phyloP scores from a whole-genome alignment of 108 stramenopile genomes.

The Craspedostauros australis region DNA sequence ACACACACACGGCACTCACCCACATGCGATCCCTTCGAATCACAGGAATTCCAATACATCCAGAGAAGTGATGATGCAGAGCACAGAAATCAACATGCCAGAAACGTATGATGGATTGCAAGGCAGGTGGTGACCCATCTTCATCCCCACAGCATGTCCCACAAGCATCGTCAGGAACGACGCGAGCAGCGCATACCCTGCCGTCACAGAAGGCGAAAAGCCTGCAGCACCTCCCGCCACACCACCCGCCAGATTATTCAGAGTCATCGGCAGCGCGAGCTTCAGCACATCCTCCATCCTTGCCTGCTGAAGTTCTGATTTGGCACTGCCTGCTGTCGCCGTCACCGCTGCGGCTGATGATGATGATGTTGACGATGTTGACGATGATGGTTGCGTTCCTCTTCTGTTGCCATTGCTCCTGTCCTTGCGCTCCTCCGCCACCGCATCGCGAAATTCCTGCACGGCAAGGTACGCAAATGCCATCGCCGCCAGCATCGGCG shows the following conservation, averaged over 20 bases:
- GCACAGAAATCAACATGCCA: no score
- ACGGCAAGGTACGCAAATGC: slow-evolving; percentile 16
- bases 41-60: no score
- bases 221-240: slow-evolving; percentile 41
- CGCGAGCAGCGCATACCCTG: slow-evolving; percentile 17
- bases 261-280: slow-evolving; percentile 44
- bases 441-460: background rate
- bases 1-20: no score
- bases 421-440: background rate
- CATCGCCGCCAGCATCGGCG: slow-evolving; percentile 11
- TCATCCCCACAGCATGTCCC: slow-evolving; percentile 21
- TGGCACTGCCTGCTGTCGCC: no score
- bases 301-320: no score
- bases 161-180: slow-evolving; percentile 24
- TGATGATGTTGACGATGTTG: background rate
- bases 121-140: no score
- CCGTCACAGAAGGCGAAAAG: slow-evolving; percentile 16
- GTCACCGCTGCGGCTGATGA: background rate
- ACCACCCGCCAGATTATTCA: slow-evolving; percentile 52
- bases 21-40: no score
- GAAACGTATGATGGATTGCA: no score
- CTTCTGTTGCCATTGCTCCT: background rate
- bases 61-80: no score
- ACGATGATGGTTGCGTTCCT: background rate
- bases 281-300: slow-evolving; percentile 3